phyloP scores from a whole-genome alignment of 1,139 yeast species.

The Zygoascus sp. region DNA sequence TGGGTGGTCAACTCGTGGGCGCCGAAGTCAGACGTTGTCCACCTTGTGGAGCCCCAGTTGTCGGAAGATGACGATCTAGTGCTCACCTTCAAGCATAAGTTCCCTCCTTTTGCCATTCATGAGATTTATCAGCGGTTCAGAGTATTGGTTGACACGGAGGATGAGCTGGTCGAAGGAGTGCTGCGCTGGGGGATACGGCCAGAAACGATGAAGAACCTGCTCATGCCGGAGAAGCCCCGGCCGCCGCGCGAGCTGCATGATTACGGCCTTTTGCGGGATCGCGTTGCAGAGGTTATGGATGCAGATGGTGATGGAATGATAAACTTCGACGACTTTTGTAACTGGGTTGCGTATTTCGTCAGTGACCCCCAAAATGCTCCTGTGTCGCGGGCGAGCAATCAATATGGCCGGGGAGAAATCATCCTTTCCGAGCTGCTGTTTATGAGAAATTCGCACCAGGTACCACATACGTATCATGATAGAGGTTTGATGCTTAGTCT shows the following conservation, averaged over 20 bases:
- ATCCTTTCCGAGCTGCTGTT: not conserved
- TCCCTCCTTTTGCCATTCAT: conserved; percentile 1
- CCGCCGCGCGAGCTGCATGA: not conserved
- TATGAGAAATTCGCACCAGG: not conserved
- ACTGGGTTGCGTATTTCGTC: not conserved
- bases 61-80: not conserved
- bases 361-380: not conserved
- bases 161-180: not conserved
- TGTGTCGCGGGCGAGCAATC: not conserved
- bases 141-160: conserved; percentile 10
- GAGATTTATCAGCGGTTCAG: conserved; percentile 14
- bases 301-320: conserved; percentile 26
- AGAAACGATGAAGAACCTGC: conserved; percentile 16
- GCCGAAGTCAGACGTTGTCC: conserved; percentile 14
- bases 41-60: not conserved
- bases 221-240: conserved; percentile 6
- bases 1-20: conserved; percentile 25
- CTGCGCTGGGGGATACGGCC: conserved; percentile 20
- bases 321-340: conserved; percentile 2
- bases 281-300: conserved; percentile 21
- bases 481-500: not conserved
- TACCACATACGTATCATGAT: not conserved
- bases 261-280: conserved; percentile 2
- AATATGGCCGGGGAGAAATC: not conserved
- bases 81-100: not conserved